These are phyloP conservation scores for Mycena filopes DNA, from an alignment of 768 basidiomycete species.

Conservation along the genomic window DNA sequence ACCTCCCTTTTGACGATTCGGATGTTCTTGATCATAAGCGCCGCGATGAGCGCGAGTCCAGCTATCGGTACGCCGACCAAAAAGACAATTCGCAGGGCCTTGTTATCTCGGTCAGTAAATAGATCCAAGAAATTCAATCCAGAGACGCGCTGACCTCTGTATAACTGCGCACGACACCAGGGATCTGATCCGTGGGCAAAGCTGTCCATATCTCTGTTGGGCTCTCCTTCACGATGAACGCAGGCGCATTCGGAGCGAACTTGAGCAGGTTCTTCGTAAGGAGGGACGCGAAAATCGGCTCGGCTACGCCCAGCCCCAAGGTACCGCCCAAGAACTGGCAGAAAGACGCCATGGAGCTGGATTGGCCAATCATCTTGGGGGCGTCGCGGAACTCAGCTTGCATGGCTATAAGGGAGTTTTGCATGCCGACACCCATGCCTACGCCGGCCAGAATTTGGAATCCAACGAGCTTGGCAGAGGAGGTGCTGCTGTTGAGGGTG, in stretches of 20 bases:
- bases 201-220: slow-evolving; percentile 27
- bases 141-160: too few species aligned
- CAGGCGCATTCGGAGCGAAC: slow-evolving; percentile 29
- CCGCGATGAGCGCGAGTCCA: not conserved
- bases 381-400: slow-evolving; percentile 24
- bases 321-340: slow-evolving; percentile 3
- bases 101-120: too few species aligned
- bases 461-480: not conserved
- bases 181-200: slow-evolving; percentile 17
- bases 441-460: slow-evolving; percentile 19
- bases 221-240: slow-evolving; percentile 17
- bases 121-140: too few species aligned
- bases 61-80: slow-evolving; percentile 22
- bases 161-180: slow-evolving; percentile 26
- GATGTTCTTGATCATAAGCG: slow-evolving; percentile 4
- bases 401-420: slow-evolving; percentile 19
- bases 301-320: too few species aligned
- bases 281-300: slow-evolving; percentile 22
- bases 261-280: slow-evolving; percentile 22
- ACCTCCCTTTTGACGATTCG: not conserved
- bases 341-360: slow-evolving; percentile 28
- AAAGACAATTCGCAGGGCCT: slow-evolving; percentile 18
- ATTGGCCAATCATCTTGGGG: slow-evolving; percentile 17
- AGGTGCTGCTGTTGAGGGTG: not conserved
- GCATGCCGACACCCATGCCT: slow-evolving; percentile 2